Evolutionary conservation across 2,329 filamentous ascomycete genomes (phyloP).

Genomic region (Byssochlamys sp.): DNA sequence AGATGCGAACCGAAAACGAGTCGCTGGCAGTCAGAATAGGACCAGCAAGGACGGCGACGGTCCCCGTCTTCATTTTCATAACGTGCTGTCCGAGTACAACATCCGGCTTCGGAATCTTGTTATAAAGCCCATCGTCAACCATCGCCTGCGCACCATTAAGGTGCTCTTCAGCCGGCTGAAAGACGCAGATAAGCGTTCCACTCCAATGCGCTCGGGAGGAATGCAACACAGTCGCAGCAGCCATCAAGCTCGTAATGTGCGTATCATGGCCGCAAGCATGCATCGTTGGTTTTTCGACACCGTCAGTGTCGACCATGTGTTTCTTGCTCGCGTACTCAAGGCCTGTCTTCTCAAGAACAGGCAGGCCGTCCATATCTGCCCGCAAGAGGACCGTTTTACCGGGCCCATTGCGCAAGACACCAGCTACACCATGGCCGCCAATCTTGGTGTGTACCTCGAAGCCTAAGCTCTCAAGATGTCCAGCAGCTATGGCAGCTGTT

Average conservation of each 20-base stretch:
- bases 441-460: constrained; percentile 44
- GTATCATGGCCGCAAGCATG: constrained; percentile 62
- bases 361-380: constrained; percentile 55
- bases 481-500: constrained; percentile 40
- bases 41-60: constrained; percentile 23
- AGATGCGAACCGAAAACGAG: constrained; percentile 27
- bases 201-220: constrained; percentile 39
- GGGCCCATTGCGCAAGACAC: constrained; percentile 45
- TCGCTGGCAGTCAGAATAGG: constrained; percentile 28
- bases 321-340: constrained; percentile 47
- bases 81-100: constrained; percentile 50
- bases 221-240: constrained; percentile 43
- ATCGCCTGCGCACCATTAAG: constrained; percentile 50
- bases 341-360: constrained; percentile 47
- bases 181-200: constrained; percentile 51
- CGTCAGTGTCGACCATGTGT: constrained; percentile 36
- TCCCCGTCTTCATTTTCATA: constrained; percentile 30
- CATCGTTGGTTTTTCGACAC: constrained; percentile 49
- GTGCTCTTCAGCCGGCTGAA: constrained; percentile 57
- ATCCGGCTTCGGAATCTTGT: constrained; percentile 46
- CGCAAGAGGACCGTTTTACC: constrained; percentile 50
- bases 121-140: constrained; percentile 49
- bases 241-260: constrained; percentile 52
- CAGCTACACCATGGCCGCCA: constrained; percentile 51
- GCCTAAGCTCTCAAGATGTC: constrained; percentile 28